A percentile compares a stretch with the other conserved stretches of the same genome.
These are phyloP conservation scores for Neoboletus subvelutipes DNA, from an alignment of 768 basidiomycete species.

Conservation along the genomic window DNA sequence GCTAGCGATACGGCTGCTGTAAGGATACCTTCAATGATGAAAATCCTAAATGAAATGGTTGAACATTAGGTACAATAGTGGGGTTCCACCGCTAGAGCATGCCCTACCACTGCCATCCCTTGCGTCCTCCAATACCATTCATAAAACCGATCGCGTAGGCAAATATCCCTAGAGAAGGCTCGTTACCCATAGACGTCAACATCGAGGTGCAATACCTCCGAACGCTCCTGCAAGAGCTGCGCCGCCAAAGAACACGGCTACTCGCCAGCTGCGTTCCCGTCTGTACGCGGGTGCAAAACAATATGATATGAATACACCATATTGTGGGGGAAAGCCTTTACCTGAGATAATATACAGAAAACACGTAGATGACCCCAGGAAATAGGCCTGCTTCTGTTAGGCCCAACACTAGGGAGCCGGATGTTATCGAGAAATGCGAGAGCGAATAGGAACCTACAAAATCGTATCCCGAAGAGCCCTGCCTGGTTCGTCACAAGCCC, in stretches of 20 bases:
- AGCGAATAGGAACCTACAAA: constrained; percentile 37
- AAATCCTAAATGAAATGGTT: constrained; percentile 42
- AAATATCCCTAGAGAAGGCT: constrained; percentile 43
- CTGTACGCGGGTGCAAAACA: constrained; percentile 27
- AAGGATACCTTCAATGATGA: constrained; percentile 55
- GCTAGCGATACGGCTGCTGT: constrained; percentile 47
- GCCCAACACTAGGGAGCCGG: constrained; percentile 47
- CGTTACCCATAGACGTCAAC: background rate
- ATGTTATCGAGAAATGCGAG: background rate
- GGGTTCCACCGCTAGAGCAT: background rate
- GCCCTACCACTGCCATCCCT: constrained; percentile 57
- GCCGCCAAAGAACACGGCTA: constrained; percentile 62
- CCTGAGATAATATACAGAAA: constrained; percentile 59
- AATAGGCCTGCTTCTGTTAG: constrained; percentile 59
- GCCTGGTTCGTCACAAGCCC: constrained; percentile 55
- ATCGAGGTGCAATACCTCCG: constrained; percentile 38
- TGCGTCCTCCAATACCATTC: constrained; percentile 58
- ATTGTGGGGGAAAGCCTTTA: constrained; percentile 11
- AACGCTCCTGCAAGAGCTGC: constrained; percentile 65
- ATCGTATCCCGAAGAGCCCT: constrained; percentile 54
- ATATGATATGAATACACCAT: background rate
- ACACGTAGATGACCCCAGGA: constrained; percentile 56
- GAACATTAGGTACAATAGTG: background rate
- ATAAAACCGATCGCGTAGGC: constrained; percentile 60
- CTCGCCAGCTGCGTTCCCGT: constrained; percentile 57